Conservation (phyloP, 768 basidiomycete genomes). For the Amanita pallidorosea region DNA sequence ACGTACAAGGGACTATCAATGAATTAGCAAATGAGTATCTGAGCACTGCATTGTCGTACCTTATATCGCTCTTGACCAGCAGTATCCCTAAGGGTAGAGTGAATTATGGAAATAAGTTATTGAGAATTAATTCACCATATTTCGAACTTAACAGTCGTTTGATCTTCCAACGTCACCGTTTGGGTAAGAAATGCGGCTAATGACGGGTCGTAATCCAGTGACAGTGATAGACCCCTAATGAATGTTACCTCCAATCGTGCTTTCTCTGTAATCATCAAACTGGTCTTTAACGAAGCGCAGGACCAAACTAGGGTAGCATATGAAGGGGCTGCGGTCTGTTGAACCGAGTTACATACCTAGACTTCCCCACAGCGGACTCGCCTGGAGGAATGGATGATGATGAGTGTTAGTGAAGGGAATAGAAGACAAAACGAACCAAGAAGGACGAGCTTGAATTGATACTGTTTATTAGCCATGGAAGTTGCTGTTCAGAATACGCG, state of each 20-base stretch:
- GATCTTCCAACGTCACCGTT: conserved; percentile 83
- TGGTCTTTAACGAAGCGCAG: conserved; percentile 94
- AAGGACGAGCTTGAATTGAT: conserved; percentile 93
- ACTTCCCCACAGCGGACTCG: conserved; percentile 97
- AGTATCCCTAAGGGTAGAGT: conserved; percentile 59
- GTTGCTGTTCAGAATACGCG: conserved; percentile 20
- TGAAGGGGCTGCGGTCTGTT: conserved; percentile 16
- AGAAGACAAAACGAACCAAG: conserved; percentile 53
- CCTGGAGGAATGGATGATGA: conserved; percentile 34
- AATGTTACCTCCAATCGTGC: conserved; percentile 74
- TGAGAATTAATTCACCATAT: conserved; percentile 60
- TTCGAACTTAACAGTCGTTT: conserved; percentile 93
- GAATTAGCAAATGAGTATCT: conserved; percentile 3
- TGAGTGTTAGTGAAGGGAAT: conserved; percentile 6
- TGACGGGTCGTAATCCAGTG: conserved; percentile 9
- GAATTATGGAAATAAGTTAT: conserved; percentile 4
- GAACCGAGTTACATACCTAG: conserved; percentile 43
- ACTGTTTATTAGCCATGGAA: conserved; percentile 74
- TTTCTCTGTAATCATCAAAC: conserved; percentile 92
- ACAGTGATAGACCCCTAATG: conserved; percentile 9
- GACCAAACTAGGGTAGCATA: conserved; percentile 56
- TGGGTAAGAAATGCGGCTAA: conserved; percentile 97
- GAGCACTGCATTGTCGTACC: conserved; percentile 27
- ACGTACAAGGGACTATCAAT: conserved; percentile 30
- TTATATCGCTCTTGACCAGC: conserved; percentile 95